phyloP scores from a whole-genome alignment of 2,329 filamentous ascomycete genomes.

The Tympanopsis confertula region DNA sequence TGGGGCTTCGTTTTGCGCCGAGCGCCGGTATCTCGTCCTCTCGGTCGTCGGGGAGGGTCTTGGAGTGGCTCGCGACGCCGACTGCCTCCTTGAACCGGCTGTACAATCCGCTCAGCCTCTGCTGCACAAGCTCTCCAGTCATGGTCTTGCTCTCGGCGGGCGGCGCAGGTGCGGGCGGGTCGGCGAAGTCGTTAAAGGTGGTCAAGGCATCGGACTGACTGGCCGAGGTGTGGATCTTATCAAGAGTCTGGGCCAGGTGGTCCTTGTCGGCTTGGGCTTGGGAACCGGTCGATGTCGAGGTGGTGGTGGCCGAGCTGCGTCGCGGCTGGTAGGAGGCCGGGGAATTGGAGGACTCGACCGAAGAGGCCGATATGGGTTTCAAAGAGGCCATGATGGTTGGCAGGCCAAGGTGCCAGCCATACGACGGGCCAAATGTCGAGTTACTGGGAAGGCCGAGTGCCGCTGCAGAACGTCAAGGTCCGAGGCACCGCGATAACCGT shows the following conservation, averaged over 20 bases:
- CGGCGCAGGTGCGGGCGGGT: constrained; percentile 47
- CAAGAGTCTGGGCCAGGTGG: constrained; percentile 64
- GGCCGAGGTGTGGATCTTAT: constrained; percentile 78
- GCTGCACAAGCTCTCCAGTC: constrained; percentile 64
- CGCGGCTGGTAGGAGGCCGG: constrained; percentile 14
- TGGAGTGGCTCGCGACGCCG: constrained; percentile 43
- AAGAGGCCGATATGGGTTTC: constrained; percentile 4
- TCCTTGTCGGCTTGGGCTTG: constrained; percentile 54
- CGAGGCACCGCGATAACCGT: too few species aligned
- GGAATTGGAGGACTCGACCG: not conserved
- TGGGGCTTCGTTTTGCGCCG: constrained; percentile 25
- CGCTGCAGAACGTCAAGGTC: too few species aligned
- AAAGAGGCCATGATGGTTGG: constrained; percentile 20
- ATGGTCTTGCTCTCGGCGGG: constrained; percentile 57
- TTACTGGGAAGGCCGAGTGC: not conserved
- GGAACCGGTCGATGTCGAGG: constrained; percentile 35
- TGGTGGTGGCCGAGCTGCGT: constrained; percentile 22
- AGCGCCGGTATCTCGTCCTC: not conserved
- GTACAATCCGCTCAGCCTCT: constrained; percentile 81
- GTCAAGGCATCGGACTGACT: constrained; percentile 76
- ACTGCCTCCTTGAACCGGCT: constrained; percentile 74
- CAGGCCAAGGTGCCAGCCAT: too few species aligned
- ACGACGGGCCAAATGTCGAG: too few species aligned
- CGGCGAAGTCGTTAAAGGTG: constrained; percentile 85
- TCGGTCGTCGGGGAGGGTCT: not conserved